Evolutionary conservation across 139 green algal species (phyloP).

Genomic region (Coelastrella sp.): DNA sequence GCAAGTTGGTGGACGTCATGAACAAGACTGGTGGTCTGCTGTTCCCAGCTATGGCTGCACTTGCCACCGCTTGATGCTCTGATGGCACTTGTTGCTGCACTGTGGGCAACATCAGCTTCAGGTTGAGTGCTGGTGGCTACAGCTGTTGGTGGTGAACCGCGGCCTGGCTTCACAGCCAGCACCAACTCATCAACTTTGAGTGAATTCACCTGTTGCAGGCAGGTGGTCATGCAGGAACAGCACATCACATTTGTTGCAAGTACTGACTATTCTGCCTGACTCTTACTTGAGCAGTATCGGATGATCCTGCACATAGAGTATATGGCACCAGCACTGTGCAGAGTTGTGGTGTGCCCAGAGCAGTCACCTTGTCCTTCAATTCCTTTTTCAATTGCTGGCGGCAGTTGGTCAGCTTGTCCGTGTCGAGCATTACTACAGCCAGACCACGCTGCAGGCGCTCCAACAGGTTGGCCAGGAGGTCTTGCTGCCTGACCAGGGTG

Average conservation of each 20-base stretch:
- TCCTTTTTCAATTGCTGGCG: neutral
- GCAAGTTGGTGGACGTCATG: neutral
- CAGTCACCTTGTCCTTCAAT: constrained; percentile 29
- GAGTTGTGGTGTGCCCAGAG: neutral
- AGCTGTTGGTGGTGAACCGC: neutral
- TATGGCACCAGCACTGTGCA: too few relatives aligned
- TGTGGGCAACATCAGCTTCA: neutral
- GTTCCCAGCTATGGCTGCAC: constrained; percentile 11
- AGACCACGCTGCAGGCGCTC: neutral
- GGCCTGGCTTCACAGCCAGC: neutral
- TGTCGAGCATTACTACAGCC: constrained; percentile 7
- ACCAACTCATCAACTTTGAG: constrained; percentile 34
- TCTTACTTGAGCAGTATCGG: too few relatives aligned
- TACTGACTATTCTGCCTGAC: too few relatives aligned
- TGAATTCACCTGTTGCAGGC: neutral
- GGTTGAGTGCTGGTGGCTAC: neutral
- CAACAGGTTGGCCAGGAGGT: neutral
- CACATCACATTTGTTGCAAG: neutral
- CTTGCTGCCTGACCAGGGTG: neutral
- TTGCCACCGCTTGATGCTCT: neutral
- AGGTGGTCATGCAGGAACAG: neutral
- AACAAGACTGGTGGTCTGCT: neutral
- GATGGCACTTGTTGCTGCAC: neutral
- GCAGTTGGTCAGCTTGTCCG: neutral
- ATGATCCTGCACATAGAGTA: too few relatives aligned